Evolutionary conservation across 2,329 filamentous ascomycete species (phyloP).

Genomic region (Chaetomium strumarium): DNA sequence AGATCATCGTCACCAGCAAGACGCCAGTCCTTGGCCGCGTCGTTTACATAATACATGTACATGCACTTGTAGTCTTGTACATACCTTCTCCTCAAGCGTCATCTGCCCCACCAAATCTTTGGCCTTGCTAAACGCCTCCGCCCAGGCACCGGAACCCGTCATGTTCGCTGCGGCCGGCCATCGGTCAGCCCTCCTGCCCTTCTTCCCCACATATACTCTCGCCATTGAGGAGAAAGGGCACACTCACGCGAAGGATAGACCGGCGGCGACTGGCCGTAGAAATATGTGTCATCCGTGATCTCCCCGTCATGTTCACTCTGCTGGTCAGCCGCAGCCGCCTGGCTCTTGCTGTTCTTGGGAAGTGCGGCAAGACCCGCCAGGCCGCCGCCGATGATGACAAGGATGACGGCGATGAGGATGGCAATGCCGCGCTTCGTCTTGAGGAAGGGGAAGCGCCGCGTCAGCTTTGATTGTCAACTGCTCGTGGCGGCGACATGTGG

Average conservation of each 20-base stretch:
- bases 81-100: slow-evolving; percentile 67
- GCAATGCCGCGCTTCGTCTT: slow-evolving; percentile 28
- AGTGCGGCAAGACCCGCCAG: slow-evolving; percentile 32
- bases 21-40: no score
- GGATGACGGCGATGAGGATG: slow-evolving; percentile 22
- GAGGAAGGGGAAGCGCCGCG: slow-evolving; percentile 28
- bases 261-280: slow-evolving; percentile 45
- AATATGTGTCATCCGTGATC: slow-evolving; percentile 39
- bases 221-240: not conserved
- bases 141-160: slow-evolving; percentile 61
- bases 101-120: slow-evolving; percentile 62
- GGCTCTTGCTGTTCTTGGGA: slow-evolving; percentile 13
- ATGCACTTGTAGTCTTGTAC: not conserved
- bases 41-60: no score
- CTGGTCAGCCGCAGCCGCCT: not conserved
- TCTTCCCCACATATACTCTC: not conserved
- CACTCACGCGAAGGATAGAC: slow-evolving; percentile 48
- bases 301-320: slow-evolving; percentile 4
- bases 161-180: slow-evolving; percentile 36
- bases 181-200: slow-evolving; percentile 4
- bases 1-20: not conserved
- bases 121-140: slow-evolving; percentile 60
- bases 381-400: slow-evolving; percentile 33
- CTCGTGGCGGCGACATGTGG: not conserved
- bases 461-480: slow-evolving; percentile 27